Base-by-base conservation (phyloP, 1,284 basidiomycete species). In the Cutaneotrichosporon arboriforme region DNA sequence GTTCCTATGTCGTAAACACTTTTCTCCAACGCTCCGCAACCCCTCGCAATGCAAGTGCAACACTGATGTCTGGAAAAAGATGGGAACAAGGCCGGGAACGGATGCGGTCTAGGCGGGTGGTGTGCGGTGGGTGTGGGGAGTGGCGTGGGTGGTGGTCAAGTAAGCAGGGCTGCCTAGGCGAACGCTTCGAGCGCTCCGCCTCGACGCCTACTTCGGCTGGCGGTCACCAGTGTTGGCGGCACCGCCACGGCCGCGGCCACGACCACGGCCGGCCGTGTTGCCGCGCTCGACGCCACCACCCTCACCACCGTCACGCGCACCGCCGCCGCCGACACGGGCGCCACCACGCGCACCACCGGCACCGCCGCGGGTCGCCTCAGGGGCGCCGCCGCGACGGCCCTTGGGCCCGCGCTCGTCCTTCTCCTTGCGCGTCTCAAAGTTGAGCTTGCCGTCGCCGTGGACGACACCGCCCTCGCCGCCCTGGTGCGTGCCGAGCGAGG, bases 391-490 rank as follows among this genome's bases (percentile, higher is more conserved):
- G 15, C 55, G 39, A 33, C 54, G 46, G 36, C 54, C 52, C 55
- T 63, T 63, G 49, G 61, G 61, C 38, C 66, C 54, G 48, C 89
- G 78, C 42, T 92, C 89, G 40, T 82, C 82, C 46, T 88, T 81
- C 77, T 93, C 91, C 79, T 90, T 93, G 73, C 88, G 82, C 52
- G 87, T 89, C 80, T 96, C 91, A 40, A 96, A 83, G 55, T 78
- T 80, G 55, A 97, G 84, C 54, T 83, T 79, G 46, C 83, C 77
- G 46, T 78, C 79, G 2, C 78, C 77, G 17, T 72, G 70, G 43
- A 93, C 77, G 55, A 97, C 81, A n/a, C 89, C 90, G 52, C 90
- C 90, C 67, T 93, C 88, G 31, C 90, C 91, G 55, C 90, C 90
- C 59, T 84, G 82, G 40, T 70, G 61, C 34, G 75, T 68, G 1